Conservation (phyloP, 176 grass and related monocot species). For the Phragmites australis region DNA sequence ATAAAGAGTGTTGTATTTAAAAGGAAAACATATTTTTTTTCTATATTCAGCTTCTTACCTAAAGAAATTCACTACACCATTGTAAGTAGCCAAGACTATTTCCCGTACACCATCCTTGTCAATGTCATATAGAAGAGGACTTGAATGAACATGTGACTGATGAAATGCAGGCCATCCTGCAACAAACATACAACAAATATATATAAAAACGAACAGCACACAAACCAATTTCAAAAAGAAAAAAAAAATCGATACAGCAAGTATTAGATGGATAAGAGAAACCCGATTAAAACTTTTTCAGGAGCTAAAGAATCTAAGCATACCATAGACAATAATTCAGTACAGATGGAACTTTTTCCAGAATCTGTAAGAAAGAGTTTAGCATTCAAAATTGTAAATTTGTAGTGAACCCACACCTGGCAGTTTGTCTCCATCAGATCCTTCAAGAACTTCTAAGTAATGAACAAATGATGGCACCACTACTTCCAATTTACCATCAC, state of each 20-base stretch:
- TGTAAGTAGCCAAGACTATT: slow-evolving; percentile 89
- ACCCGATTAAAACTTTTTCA: slow-evolving; percentile 12
- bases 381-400: slow-evolving; percentile 28
- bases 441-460: slow-evolving; percentile 97
- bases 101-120: slow-evolving; percentile 91
- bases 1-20: slow-evolving; percentile 33
- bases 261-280: slow-evolving; percentile 12
- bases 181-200: slow-evolving; percentile 16
- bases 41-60: slow-evolving; percentile 48
- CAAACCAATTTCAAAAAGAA: neutral
- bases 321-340: slow-evolving; percentile 3
- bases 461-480: slow-evolving; percentile 97
- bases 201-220: slow-evolving; percentile 23
- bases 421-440: slow-evolving; percentile 93
- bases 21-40: neutral
- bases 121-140: slow-evolving; percentile 84
- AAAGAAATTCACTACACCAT: slow-evolving; percentile 92
- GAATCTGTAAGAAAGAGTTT: slow-evolving; percentile 9
- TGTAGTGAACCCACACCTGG: slow-evolving; percentile 53
- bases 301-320: slow-evolving; percentile 14
- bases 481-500: slow-evolving; percentile 91
- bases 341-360: neutral
- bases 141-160: slow-evolving; percentile 89
- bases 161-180: slow-evolving; percentile 96
- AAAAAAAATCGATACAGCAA: neutral